Conservation (phyloP, 805 yeast genomes). For the Saturnispora sanitii region DNA sequence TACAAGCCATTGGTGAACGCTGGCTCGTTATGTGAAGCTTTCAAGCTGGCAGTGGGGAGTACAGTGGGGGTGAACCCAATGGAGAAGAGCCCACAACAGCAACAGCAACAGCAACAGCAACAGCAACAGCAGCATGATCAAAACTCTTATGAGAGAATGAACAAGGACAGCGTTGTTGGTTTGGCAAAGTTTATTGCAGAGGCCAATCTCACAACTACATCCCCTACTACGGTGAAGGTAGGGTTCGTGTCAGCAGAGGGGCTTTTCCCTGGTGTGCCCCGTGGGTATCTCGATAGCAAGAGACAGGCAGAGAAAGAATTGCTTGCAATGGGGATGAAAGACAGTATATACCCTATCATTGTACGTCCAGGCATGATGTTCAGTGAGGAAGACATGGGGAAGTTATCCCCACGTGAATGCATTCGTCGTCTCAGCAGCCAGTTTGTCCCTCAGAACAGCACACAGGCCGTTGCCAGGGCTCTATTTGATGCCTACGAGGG, state of each 20-base stretch:
- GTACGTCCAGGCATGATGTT: conserved; percentile 81
- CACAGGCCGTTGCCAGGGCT: conserved; percentile 15
- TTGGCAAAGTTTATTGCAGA: conserved; percentile 42
- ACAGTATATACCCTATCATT: conserved; percentile 50
- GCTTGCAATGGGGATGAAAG: conserved; percentile 25
- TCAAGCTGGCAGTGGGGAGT: too few species aligned
- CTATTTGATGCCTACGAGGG: conserved; percentile 35
- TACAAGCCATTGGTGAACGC: conserved; percentile 49
- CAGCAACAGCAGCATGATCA: background rate
- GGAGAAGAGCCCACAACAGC: conserved; percentile 32
- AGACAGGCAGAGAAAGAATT: conserved; percentile 64
- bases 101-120: too few species aligned
- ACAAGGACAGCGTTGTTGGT: conserved; percentile 57
- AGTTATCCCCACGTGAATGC: background rate
- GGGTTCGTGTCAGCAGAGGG: conserved; percentile 75
- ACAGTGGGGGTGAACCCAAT: conserved; percentile 43
- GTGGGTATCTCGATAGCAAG: conserved; percentile 65
- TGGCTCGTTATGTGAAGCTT: conserved; percentile 18
- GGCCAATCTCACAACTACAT: background rate
- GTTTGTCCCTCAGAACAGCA: background rate
- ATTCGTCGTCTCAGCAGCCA: background rate
- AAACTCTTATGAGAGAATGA: conserved; percentile 49
- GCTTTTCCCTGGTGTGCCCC: conserved; percentile 57
- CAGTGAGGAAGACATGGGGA: conserved; percentile 35
- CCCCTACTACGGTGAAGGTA: too few species aligned